Percentiles rank a stretch among this genome's conserved stretches.
Conservation (phyloP, 164 flowering plant species). For the Warburgia ugandensis region DNA sequence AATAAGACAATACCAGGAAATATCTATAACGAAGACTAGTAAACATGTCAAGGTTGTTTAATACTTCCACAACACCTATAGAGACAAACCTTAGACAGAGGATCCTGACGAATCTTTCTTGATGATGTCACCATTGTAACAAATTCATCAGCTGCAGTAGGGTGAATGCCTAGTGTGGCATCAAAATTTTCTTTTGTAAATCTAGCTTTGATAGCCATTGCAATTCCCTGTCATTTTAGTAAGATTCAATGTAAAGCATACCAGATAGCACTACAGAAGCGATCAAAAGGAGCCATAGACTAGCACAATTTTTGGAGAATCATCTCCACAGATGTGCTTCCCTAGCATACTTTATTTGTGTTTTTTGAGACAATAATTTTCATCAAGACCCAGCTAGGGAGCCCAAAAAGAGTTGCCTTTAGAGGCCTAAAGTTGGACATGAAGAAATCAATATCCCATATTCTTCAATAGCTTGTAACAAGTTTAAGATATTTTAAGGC, state of each 20-base stretch:
- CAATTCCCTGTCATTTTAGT: constrained; percentile 64
- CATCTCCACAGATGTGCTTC: constrained; percentile 93
- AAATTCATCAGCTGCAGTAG: constrained; percentile 89
- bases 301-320: constrained; percentile 81
- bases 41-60: too few species aligned
- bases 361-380: constrained; percentile 88
- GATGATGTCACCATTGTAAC: constrained; percentile 94
- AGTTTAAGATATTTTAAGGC: background rate
- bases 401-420: constrained; percentile 93
- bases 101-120: constrained; percentile 49
- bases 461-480: constrained; percentile 61
- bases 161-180: constrained; percentile 89
- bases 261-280: background rate
- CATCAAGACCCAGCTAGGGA: constrained; percentile 85
- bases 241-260: background rate
- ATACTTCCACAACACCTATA: too few species aligned
- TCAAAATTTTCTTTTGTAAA: constrained; percentile 89
- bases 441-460: constrained; percentile 78
- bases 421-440: constrained; percentile 85
- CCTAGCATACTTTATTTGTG: constrained; percentile 75
- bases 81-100: constrained; percentile 60
- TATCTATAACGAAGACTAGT: too few species aligned
- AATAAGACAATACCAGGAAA: too few species aligned
- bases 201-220: constrained; percentile 91
- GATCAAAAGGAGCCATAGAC: constrained; percentile 22